Evolutionary conservation across 208 protist genomes (phyloP).

Genomic region (Acanthamoeba pearcei): DNA sequence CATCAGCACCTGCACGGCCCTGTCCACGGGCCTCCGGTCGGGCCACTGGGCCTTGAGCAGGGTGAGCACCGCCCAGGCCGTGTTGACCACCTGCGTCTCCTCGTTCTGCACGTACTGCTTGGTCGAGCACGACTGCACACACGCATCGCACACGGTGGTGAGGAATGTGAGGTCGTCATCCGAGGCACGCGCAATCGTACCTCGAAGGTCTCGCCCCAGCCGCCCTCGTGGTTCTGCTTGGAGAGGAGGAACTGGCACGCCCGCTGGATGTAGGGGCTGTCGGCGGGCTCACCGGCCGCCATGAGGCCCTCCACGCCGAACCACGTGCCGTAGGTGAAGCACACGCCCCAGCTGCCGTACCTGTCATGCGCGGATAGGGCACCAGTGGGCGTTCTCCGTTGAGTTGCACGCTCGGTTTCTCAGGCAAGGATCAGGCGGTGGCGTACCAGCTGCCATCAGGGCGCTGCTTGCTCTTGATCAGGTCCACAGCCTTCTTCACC

Average conservation of each 20-base stretch:
- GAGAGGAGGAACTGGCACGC: slow-evolving; percentile 95
- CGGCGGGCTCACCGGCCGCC: slow-evolving; percentile 49
- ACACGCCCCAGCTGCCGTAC: slow-evolving; percentile 97
- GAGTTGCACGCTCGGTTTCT: background rate
- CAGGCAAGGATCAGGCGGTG: background rate
- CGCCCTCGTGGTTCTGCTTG: slow-evolving; percentile 96
- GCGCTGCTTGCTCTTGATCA: slow-evolving; percentile 93
- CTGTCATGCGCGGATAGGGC: slow-evolving; percentile 51
- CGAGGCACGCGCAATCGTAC: background rate
- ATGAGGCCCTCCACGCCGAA: slow-evolving; percentile 95
- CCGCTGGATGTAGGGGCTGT: slow-evolving; percentile 37
- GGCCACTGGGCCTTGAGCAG: slow-evolving; percentile 93
- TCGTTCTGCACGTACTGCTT: slow-evolving; percentile 68
- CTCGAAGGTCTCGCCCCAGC: slow-evolving; percentile 96
- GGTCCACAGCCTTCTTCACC: slow-evolving; percentile 93
- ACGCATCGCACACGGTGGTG: background rate
- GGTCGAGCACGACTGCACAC: slow-evolving; percentile 48
- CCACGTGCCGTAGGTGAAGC: slow-evolving; percentile 98
- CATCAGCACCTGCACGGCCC: slow-evolving; percentile 88
- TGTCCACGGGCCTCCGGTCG: slow-evolving; percentile 89
- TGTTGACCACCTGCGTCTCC: slow-evolving; percentile 97
- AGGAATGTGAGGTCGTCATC: background rate
- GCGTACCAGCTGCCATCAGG: slow-evolving; percentile 91
- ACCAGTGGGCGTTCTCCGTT: background rate
- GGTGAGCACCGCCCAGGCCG: slow-evolving; percentile 96